Conservation (phyloP, 1,284 basidiomycete species). For the Serendipita sp. region DNA sequence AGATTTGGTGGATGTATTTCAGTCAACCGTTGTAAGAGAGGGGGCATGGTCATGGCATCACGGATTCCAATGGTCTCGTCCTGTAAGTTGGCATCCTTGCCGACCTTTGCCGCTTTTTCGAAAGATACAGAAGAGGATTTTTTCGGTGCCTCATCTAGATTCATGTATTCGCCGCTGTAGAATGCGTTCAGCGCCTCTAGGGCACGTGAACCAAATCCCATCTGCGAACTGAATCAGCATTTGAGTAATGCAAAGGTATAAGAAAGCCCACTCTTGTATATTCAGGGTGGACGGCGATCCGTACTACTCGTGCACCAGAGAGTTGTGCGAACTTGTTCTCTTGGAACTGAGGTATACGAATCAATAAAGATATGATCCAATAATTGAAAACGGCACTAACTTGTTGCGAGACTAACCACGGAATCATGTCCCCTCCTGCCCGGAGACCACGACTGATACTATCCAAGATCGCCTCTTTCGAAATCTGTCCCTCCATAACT, state of each 20-base stretch:
- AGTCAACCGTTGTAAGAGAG: constrained; percentile 79
- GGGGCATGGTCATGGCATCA: constrained; percentile 72
- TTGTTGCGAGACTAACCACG: constrained; percentile 91
- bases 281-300: constrained; percentile 95
- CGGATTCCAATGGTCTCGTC: constrained; percentile 68
- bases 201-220: constrained; percentile 95
- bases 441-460: constrained; percentile 66
- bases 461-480: constrained; percentile 75
- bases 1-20: constrained; percentile 83
- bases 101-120: constrained; percentile 44
- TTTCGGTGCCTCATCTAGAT: constrained; percentile 58
- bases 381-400: constrained; percentile 15
- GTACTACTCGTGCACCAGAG: constrained; percentile 82
- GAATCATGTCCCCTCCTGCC: constrained; percentile 93
- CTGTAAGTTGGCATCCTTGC: constrained; percentile 39
- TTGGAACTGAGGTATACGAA: constrained; percentile 47
- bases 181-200: constrained; percentile 78
- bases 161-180: constrained; percentile 86
- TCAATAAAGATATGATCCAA: not conserved
- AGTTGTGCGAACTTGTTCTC: constrained; percentile 88
- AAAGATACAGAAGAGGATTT: constrained; percentile 41
- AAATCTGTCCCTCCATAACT: constrained; percentile 89
- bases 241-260: constrained; percentile 57
- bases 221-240: constrained; percentile 31
- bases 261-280: constrained; percentile 58